A percentile compares a stretch with the other conserved stretches of the same genome.
Conservation (phyloP, 345 rosid genomes). For the Eucalyptus pumila region DNA sequence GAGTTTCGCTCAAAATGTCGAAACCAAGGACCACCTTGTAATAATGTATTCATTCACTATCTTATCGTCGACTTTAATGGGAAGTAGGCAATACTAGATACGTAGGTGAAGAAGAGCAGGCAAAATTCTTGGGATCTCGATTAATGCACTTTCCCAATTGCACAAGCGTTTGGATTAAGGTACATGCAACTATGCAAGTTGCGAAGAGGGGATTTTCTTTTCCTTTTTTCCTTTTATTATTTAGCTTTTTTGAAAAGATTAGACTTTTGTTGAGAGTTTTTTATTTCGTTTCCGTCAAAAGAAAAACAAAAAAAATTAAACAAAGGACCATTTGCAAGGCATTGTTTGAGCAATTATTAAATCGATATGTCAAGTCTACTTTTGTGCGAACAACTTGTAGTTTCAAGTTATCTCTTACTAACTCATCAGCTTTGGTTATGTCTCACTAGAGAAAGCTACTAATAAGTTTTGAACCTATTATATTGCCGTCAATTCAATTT, state of each 20-base stretch:
- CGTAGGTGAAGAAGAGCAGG: neutral
- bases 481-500: rapidly evolving
- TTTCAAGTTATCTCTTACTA: too few species aligned
- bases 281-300: too few species aligned
- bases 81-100: neutral
- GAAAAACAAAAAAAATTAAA: too few species aligned
- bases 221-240: too few species aligned
- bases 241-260: too few species aligned
- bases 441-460: neutral
- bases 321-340: too few species aligned
- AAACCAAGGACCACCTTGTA: neutral
- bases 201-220: neutral
- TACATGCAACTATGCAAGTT: neutral
- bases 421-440: neutral
- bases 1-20: neutral
- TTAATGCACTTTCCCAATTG: neutral
- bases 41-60: neutral
- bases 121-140: neutral
- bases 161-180: neutral
- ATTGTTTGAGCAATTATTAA: too few species aligned
- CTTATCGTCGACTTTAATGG: neutral
- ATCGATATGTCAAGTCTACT: too few species aligned
- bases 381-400: too few species aligned
- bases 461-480: too few species aligned
- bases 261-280: too few species aligned